These are phyloP conservation scores for Plasmodium adleri DNA, from an alignment of 169 alveolate species.

Conservation along the genomic window DNA sequence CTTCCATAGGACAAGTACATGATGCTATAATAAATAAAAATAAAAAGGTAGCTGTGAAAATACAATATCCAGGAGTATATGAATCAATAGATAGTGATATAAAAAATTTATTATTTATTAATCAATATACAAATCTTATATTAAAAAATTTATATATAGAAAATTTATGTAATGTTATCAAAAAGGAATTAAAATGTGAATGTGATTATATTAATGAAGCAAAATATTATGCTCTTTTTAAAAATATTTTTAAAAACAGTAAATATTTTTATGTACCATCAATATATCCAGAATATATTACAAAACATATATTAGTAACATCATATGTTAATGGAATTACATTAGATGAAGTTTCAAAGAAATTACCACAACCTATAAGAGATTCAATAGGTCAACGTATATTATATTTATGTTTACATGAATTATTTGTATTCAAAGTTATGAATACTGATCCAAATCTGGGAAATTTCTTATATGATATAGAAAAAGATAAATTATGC, in stretches of 20 bases:
- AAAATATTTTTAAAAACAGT: constrained; percentile 76
- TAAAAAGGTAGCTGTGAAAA: constrained; percentile 80
- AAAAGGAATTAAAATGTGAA: constrained; percentile 82
- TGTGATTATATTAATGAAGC: constrained; percentile 88
- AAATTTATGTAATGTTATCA: constrained; percentile 80
- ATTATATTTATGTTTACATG: constrained; percentile 87
- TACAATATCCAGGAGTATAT: constrained; percentile 86
- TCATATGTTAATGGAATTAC: constrained; percentile 83
- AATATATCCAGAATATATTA: constrained; percentile 79
- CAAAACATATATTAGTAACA: constrained; percentile 80
- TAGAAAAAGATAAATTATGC: constrained; percentile 83
- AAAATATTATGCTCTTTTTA: constrained; percentile 81
- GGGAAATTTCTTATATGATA: constrained; percentile 90
- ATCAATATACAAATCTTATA: constrained; percentile 80
- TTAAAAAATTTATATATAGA: constrained; percentile 82
- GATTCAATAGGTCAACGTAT: constrained; percentile 88
- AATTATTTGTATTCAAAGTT: constrained; percentile 88
- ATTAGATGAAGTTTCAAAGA: constrained; percentile 67
- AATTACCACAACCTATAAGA: constrained; percentile 78
- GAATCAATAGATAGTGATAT: constrained; percentile 87
- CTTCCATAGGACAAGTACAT: constrained; percentile 89
- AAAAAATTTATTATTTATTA: constrained; percentile 79
- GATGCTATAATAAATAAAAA: constrained; percentile 77
- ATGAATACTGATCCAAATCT: constrained; percentile 95
- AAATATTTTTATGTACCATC: constrained; percentile 84